phyloP scores from a whole-genome alignment of 306 rosid species.

The Urtica urens region DNA sequence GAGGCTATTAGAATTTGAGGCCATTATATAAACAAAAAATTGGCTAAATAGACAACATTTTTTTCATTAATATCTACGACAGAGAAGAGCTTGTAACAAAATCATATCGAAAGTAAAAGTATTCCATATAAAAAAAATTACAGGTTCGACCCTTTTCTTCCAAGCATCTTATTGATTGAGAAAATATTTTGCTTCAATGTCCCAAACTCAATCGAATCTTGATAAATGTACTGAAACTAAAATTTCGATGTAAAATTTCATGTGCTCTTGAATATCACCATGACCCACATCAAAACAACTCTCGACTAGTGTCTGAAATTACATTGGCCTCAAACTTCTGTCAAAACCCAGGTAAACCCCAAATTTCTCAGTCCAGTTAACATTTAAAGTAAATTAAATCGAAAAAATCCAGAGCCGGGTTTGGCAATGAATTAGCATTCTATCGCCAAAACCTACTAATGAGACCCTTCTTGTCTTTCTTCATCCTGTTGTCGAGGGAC shows the following conservation, averaged over 20 bases:
- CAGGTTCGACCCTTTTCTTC: too few relatives aligned
- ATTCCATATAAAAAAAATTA: too few relatives aligned
- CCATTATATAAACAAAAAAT: too few relatives aligned
- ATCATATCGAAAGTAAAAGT: too few relatives aligned
- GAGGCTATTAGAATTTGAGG: too few relatives aligned
- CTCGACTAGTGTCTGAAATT: neutral
- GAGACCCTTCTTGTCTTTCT: conserved; percentile 47
- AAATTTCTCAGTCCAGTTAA: neutral
- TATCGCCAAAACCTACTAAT: conserved; percentile 43
- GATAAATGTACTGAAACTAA: too few relatives aligned
- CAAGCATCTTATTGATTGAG: too few relatives aligned
- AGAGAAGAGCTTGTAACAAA: too few relatives aligned
- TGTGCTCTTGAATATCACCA: neutral
- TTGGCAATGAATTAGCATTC: neutral
- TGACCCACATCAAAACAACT: neutral
- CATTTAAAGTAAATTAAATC: neutral
- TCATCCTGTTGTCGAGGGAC: conserved; percentile 42
- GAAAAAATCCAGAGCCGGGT: neutral
- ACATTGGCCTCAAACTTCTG: neutral
- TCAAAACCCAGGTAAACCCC: neutral
- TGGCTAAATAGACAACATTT: too few relatives aligned
- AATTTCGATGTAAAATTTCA: neutral
- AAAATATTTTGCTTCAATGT: too few relatives aligned
- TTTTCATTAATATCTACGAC: too few relatives aligned
- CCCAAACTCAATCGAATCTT: too few relatives aligned